Base-by-base conservation (phyloP, 2,329 filamentous ascomycete genomes). In the Colletotrichum cereale region DNA sequence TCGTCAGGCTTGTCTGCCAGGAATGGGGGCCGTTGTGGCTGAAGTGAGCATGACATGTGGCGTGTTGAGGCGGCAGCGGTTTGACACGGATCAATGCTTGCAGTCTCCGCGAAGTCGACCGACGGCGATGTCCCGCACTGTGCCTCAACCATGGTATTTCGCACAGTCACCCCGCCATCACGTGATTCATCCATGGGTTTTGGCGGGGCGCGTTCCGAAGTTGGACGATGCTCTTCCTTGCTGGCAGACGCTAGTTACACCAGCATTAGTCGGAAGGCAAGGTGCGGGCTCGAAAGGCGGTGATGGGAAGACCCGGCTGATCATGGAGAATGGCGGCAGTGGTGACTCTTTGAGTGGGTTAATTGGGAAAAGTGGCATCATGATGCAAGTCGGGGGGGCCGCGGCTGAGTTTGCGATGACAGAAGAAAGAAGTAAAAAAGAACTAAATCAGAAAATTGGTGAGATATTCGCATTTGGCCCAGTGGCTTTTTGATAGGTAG, bases 111-210 rank as follows among this genome's bases (percentile, higher is more conserved):
- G 36, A 40, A 40, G 16, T 12, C 24, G 24, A 40, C 34, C n/a
- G 48, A 50, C n/a, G 14, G 34, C 47, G 24, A 14, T 18, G 14
- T 11, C 21, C 62, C 6, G 36, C 24, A 71, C 68, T 29, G 68
- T 71, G 68, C 31, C 29, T 38, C 14, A 38, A 62, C 12, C 24
- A 16, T 2, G 8, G 0, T 1, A 26, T 10, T 18, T 58, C 34
- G 24, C 65, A 71, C 68, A 52, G 68, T 71, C 65, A 71, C 65
- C 68, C 68, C 68, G 68, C 68, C 58, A 71, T 71, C 68, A 71
- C 68, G 68, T 71, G 68, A 71, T 47, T 2, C 0, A 1, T 7
- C 14, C 7, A 6, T 10, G 29, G n/a, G 29, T 52, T 12, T 57
- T 71, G 68, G 68, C 65, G 68, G 68, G 68, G 68, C 68, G 31